Base-by-base conservation (phyloP, 1,284 basidiomycete species). In the Schizophyllum commune region DNA sequence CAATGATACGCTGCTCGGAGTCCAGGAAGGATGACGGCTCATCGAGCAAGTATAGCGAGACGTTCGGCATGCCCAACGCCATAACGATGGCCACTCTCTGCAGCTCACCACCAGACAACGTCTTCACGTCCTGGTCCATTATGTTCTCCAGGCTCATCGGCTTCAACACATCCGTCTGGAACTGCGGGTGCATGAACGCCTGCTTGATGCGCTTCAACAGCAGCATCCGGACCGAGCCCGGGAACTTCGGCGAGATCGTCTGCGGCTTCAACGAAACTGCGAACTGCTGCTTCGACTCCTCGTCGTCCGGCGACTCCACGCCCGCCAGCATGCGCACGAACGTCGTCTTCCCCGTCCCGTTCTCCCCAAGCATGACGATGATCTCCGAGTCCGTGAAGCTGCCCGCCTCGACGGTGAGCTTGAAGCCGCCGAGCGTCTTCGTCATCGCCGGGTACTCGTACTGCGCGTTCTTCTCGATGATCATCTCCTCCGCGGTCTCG, bases 1-100 rank as follows among this genome's bases (percentile, higher is more conserved):
- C 92, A 66, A 94, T 91, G 73, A 98, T 98, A 88, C 95, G 95
- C 74, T 98, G 95, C 74, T 98, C 95, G 39, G 96, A 97, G 74
- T 98, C 95, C 69, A 98, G 80, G 86, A 95, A 94, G 85, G 81
- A 83, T 75, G 83, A 85, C 4, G 89, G 89, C 68, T 91, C 93
- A 72, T 97, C 95, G 62, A 98, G 87, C 60, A 96, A 82, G 76
- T 94, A 96, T 52, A 95, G 89, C 59, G 85, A 72, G 13, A 88
- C 91, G 70, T 92, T 92, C 7, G 92, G 84, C 71, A 90, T 91
- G 52, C 90, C 89, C 33, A 96, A 81, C 5, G 92, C 91, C 63
- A 98, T 82, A 47, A 93, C 89, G 68, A 98, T 96, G 65, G 95
- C 96, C 27, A 98, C 95, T 70, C 96, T 85, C 75, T 98, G 96